Conservation (phyloP, 805 yeast species). For the Metschnikowia dekortorum region DNA sequence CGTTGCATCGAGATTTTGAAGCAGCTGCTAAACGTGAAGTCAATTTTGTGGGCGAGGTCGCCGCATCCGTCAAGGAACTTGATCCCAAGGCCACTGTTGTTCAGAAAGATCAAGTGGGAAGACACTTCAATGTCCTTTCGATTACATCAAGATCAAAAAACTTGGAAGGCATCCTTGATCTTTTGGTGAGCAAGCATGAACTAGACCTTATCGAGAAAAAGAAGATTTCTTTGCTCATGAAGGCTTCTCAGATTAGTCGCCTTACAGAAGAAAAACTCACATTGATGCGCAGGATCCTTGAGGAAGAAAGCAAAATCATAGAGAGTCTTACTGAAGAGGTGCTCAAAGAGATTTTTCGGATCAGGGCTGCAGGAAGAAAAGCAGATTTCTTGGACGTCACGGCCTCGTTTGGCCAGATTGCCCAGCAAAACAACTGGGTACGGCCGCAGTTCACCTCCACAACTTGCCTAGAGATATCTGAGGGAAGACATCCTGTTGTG, state of each 20-base stretch:
- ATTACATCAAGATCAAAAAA: conserved; percentile 39
- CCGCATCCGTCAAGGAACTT: conserved; percentile 16
- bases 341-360: conserved; percentile 37
- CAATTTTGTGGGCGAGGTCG: conserved; percentile 18
- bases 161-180: conserved; percentile 16
- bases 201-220: conserved; percentile 26
- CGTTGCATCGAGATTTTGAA: conserved; percentile 32
- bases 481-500: conserved; percentile 84
- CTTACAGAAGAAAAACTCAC: conserved; percentile 48
- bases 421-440: conserved; percentile 61
- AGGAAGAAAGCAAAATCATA: conserved; percentile 54
- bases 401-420: conserved; percentile 65
- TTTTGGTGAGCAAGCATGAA: not conserved
- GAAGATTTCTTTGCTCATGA: conserved; percentile 42
- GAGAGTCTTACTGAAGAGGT: conserved; percentile 45
- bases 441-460: conserved; percentile 59
- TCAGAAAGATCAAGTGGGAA: conserved; percentile 27
- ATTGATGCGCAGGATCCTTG: conserved; percentile 43
- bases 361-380: conserved; percentile 48
- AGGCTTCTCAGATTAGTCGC: conserved; percentile 49
- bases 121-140: conserved; percentile 42
- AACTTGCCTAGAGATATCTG: conserved; percentile 32
- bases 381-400: conserved; percentile 70
- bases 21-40: conserved; percentile 24
- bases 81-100: conserved; percentile 29